Base-by-base conservation (phyloP, 306 rosid species). In the Gillenia trifoliata region DNA sequence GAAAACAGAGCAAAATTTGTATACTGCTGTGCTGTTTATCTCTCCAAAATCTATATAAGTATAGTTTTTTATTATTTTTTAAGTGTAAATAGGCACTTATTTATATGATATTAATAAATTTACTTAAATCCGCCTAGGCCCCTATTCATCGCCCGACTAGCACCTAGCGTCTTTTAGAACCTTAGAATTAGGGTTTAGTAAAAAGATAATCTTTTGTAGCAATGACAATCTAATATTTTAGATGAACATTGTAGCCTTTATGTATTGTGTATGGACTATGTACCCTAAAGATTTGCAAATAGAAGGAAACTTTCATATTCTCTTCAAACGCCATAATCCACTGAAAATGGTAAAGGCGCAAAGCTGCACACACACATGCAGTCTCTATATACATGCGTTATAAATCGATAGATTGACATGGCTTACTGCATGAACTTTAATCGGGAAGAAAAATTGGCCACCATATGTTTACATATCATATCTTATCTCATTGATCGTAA, bases 401-500 rank as follows among this genome's bases (percentile, higher is more conserved):
- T 19, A 50, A 50, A 19, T 50, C n/a, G 23, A 50, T 50, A 15
- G 52, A 20, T 20, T 50, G 23, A 50, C 33, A 29, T 30, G 16
- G 38, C 49, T 26, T 30, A 25, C 10, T 71, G 25, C 66, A 71
- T 57, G 70, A 40, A 49, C 66, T 64, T 50, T 64, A 40, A 63
- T 55, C 11, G 30, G 74, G 34, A 78, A 57, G 62, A 69, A 68
- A 45, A 77, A 77, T 73, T 67, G 79, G 73, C 76, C 78, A 64
- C 49, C 30, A 23, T 59, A 36, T 63, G 16, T 30, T 11, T n/a
- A 54, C 26, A 23, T n/a, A 59, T 59, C 8, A 62, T 7, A 71
- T 57, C 66, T 56, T 66, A 57, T 74, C 80, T 70, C 71, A 78
- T 49, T 78, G 77, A 75, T 70, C 43, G 77, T 66, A 62, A 62